Evolutionary conservation across 495 filamentous ascomycete genomes (phyloP), one percentile per base, ranked within the genome.

Genomic region (Pseudomonodictys pantanalensis): DNA sequence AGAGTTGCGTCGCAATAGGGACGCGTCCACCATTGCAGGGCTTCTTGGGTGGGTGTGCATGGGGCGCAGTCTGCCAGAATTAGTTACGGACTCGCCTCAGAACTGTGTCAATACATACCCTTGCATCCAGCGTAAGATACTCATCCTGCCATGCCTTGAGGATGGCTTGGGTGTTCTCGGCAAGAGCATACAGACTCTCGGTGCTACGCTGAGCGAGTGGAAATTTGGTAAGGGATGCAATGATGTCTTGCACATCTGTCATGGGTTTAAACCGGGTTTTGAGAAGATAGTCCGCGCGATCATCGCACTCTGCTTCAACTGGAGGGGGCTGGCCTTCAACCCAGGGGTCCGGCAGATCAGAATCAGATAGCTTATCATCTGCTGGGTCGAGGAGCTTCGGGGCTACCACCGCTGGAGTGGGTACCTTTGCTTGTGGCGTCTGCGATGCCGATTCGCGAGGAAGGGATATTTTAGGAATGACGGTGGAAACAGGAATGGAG

Each of bases 71-170:
- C 62, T 60, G 22, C n/a, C n/a, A n/a, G n/a, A 12, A 43, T 9
- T 24, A 29, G 59, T 42, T 63, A 56, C 60, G 28, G 38, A 24
- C 6, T 7, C 38, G 18, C 2, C 48, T 18, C 1, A 23, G 11
- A 35, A 10, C 47, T 33, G 17, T 6, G 9, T 29, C 20, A 2
- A 22, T 29, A 35, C 60, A 41, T 45, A 62, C 64, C 48, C 56
- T 54, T 51, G 79, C 78, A 53, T 84, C 78, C 4, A 91, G 77
- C 15, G 76, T 76, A 11, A 82, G 65, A 64, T 79, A 88, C 63
- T 91, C 84, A 17, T 83, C 75, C 68, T 91, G 85, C 75, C 83
- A 85, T 4, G 73, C 71, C 38, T 75, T 72, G 51, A 92, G 62
- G 3, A 79, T 77, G 43, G 75, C 68, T 11, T 77, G 79, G 2